phyloP scores from a whole-genome alignment of 495 filamentous ascomycete genomes.

The Tetracladium setigerum region DNA sequence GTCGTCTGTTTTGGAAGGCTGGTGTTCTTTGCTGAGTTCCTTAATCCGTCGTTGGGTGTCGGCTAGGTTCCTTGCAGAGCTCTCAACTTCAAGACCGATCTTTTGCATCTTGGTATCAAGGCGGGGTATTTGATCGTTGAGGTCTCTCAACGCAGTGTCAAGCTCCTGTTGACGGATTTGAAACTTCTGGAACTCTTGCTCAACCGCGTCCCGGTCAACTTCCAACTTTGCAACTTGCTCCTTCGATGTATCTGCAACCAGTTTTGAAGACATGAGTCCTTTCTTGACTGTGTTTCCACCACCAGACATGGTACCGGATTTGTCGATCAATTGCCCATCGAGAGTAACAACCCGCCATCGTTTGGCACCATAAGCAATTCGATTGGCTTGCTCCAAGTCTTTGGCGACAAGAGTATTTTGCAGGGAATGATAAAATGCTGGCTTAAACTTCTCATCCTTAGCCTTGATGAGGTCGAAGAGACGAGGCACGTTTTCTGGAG shows the following conservation, averaged over 20 bases:
- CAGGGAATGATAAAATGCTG: slow-evolving; percentile 89
- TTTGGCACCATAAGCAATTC: slow-evolving; percentile 87
- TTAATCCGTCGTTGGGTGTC: slow-evolving; percentile 78
- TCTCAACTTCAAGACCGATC: slow-evolving; percentile 81
- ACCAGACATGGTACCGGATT: slow-evolving; percentile 96
- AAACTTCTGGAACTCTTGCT: slow-evolving; percentile 71
- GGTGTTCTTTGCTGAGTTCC: slow-evolving; percentile 73
- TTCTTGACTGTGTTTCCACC: slow-evolving; percentile 83
- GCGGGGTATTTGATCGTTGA: slow-evolving; percentile 75
- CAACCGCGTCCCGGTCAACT: slow-evolving; percentile 73
- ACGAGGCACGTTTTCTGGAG: slow-evolving; percentile 85
- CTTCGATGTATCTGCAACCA: slow-evolving; percentile 72
- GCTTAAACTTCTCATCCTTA: slow-evolving; percentile 78
- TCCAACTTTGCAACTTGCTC: slow-evolving; percentile 86
- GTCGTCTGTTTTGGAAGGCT: slow-evolving; percentile 72
- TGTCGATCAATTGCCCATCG: slow-evolving; percentile 91
- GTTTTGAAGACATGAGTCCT: slow-evolving; percentile 92
- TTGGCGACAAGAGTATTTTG: slow-evolving; percentile 91
- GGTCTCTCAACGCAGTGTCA: slow-evolving; percentile 60
- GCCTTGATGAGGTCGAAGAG: slow-evolving; percentile 89
- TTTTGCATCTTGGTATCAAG: slow-evolving; percentile 90
- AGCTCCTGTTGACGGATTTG: slow-evolving; percentile 73
- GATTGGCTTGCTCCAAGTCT: slow-evolving; percentile 87
- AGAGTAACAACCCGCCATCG: slow-evolving; percentile 95
- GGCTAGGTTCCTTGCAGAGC: slow-evolving; percentile 70